phyloP scores from a whole-genome alignment of 2,329 filamentous ascomycete species.

The Cercospora zeae-maydis region DNA sequence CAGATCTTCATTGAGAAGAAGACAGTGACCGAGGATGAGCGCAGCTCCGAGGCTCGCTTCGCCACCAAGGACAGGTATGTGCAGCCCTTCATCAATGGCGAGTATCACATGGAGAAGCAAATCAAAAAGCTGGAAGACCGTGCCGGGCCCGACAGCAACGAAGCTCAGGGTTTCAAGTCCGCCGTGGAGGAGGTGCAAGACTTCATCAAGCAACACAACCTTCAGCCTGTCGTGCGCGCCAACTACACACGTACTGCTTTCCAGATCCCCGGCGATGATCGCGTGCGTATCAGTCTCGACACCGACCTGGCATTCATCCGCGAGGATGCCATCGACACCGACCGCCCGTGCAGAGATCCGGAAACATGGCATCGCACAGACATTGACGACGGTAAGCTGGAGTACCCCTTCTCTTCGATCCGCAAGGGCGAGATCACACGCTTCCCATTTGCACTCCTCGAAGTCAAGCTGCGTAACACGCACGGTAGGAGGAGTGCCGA shows the following conservation, averaged over 20 bases:
- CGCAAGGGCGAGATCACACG: slow-evolving; percentile 86
- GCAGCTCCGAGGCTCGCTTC: slow-evolving; percentile 75
- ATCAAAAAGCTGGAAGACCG: slow-evolving; percentile 78
- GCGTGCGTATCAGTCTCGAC: slow-evolving; percentile 87
- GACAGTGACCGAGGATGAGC: slow-evolving; percentile 70
- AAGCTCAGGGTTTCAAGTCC: slow-evolving; percentile 65
- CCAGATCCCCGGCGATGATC: slow-evolving; percentile 89
- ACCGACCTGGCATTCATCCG: slow-evolving; percentile 85
- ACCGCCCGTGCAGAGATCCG: slow-evolving; percentile 84
- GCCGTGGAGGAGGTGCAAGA: slow-evolving; percentile 73
- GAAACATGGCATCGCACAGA: slow-evolving; percentile 87
- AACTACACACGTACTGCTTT: slow-evolving; percentile 95
- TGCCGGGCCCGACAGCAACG: slow-evolving; percentile 62
- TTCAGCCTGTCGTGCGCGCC: slow-evolving; percentile 82
- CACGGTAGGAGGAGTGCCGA: slow-evolving; percentile 64
- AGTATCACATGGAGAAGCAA: slow-evolving; percentile 90
- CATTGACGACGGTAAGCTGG: slow-evolving; percentile 77
- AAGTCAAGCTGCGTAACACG: slow-evolving; percentile 71
- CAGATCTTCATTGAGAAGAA: slow-evolving; percentile 89
- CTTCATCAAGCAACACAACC: slow-evolving; percentile 70
- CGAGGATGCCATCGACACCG: slow-evolving; percentile 68
- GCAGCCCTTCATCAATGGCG: slow-evolving; percentile 76
- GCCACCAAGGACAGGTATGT: slow-evolving; percentile 93
- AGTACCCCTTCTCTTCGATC: slow-evolving; percentile 81
- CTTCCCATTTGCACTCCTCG: slow-evolving; percentile 86